phyloP scores from a whole-genome alignment of 345 rosid species.

The Gossypium bickii region DNA sequence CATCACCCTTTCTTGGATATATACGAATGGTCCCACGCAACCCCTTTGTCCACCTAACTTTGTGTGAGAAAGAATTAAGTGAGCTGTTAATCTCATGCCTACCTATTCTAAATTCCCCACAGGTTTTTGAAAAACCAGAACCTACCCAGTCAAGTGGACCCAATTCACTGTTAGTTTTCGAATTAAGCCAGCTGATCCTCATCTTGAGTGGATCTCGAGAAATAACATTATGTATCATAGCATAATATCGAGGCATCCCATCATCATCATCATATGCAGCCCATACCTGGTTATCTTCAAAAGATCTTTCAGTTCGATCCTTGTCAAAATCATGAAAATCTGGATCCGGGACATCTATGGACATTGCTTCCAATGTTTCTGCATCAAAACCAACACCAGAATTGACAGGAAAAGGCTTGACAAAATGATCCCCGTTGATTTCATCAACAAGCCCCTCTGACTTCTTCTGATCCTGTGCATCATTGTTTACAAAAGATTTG shows the following conservation, averaged over 20 bases:
- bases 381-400: not conserved
- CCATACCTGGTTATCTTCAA: constrained; percentile 58
- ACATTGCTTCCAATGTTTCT: constrained; percentile 28
- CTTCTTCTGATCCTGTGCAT: constrained; percentile 13
- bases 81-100: constrained; percentile 35
- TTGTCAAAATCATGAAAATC: constrained; percentile 66
- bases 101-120: constrained; percentile 59
- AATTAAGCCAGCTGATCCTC: constrained; percentile 51
- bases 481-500: constrained; percentile 20
- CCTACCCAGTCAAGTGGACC: constrained; percentile 60
- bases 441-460: not conserved
- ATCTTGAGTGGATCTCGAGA: constrained; percentile 57
- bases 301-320: constrained; percentile 52
- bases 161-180: constrained; percentile 43
- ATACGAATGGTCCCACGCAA: constrained; percentile 37
- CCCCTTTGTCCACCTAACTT: constrained; percentile 42
- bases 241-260: constrained; percentile 73
- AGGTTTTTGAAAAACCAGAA: constrained; percentile 53
- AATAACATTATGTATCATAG: constrained; percentile 47
- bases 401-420: not conserved
- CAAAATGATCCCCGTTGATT: not conserved
- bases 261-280: constrained; percentile 50
- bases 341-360: constrained; percentile 52
- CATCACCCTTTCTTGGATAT: constrained; percentile 59
- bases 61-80: constrained; percentile 62